Evolutionary conservation across 495 filamentous ascomycete species (phyloP), one percentile per base, ranked within the genome.

Genomic region (Aspergillus steynii): DNA sequence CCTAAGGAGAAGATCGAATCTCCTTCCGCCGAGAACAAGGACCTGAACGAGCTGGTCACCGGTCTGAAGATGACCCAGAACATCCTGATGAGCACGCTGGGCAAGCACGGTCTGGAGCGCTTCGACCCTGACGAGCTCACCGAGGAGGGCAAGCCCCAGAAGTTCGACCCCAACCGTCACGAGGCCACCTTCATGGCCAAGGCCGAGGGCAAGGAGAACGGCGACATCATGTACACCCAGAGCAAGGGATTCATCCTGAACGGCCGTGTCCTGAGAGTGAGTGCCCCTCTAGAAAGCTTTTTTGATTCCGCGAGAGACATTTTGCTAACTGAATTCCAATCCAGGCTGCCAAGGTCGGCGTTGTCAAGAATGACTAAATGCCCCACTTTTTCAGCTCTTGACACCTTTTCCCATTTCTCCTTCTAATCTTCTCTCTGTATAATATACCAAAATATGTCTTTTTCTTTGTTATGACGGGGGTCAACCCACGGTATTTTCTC

Each of bases 161-260:
- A 86, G 77, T 99, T 99, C 80, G 88, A 99, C 80, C 94, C 95
- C 55, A 96, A 97, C 74, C 80, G 89, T 72, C 95, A 98, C 75
- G 95, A 99, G 82, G 95, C 95, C 49, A 93, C 89, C 31, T 99
- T 98, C 80, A 90, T 93, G 88, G 85, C 91, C 10, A 90, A 90
- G 59, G 84, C 90, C 78, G 80, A 84, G 29, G 90, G 81, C 55
- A 93, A 93, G 83, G 91, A 97, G 76, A 84, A 97, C 67, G 93
- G 93, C 69, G 89, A 86, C 49, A 90, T 97, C 61, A 94, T 98
- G 78, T 86, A 89, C 72, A 90, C 90, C 32, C 93, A 97, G 84
- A 90, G 91, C 82, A 98, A 96, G 82, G 95, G 95, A 48, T 99
- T 95, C 78, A 81, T 82, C 67, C 81, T 97, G 55, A 97, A 99